These are phyloP conservation scores for Grosmannia serpens DNA, from an alignment of 2,329 filamentous ascomycete species.

Conservation along the genomic window DNA sequence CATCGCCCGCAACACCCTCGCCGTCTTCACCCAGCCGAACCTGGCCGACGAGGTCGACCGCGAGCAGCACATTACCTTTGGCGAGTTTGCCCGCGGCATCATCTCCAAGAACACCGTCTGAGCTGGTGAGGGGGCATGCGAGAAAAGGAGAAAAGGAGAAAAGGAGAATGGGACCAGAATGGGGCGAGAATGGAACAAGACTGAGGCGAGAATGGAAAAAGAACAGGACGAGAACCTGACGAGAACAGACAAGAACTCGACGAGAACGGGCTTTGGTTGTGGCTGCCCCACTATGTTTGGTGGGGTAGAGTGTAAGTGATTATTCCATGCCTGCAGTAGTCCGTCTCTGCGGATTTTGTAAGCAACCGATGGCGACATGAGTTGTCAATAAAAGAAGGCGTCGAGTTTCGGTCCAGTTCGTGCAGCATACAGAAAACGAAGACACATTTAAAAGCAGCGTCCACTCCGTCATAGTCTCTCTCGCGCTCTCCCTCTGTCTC, in stretches of 20 bases:
- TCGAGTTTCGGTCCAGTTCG: too few species aligned
- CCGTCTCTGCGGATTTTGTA: not conserved
- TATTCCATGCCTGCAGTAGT: not conserved
- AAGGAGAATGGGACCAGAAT: too few species aligned
- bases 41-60: slow-evolving; percentile 67
- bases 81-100: slow-evolving; percentile 57
- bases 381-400: too few species aligned
- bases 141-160: not conserved
- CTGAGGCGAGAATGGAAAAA: too few species aligned
- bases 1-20: slow-evolving; percentile 76
- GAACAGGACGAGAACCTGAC: too few species aligned
- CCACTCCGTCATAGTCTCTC: too few species aligned
- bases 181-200: too few species aligned
- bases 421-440: too few species aligned
- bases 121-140: not conserved
- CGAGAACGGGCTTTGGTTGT: too few species aligned
- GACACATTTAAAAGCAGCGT: too few species aligned
- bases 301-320: not conserved
- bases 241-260: too few species aligned
- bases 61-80: slow-evolving; percentile 56
- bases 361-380: not conserved
- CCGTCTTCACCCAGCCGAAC: slow-evolving; percentile 96
- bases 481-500: too few species aligned
- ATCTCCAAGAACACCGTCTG: slow-evolving; percentile 47
- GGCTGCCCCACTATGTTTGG: not conserved